Evolutionary conservation across 768 basidiomycete species (phyloP).

Genomic region (Podaxis sp.): DNA sequence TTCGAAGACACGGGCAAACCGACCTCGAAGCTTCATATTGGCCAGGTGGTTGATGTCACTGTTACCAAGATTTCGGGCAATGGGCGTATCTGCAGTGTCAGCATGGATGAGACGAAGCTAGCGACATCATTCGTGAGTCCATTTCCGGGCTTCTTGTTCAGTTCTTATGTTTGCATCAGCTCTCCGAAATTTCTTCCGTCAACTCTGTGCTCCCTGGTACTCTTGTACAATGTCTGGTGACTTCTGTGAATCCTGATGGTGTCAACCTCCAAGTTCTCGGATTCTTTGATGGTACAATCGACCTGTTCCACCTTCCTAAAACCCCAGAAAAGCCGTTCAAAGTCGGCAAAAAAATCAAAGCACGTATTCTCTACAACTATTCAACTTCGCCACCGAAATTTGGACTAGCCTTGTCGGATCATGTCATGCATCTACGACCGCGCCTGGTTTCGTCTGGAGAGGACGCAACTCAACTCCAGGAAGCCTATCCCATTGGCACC

Average conservation of each 20-base stretch:
- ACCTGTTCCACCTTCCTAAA: conserved; percentile 67
- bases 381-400: conserved; percentile 76
- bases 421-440: conserved; percentile 55
- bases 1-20: conserved; percentile 58
- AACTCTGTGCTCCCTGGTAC: conserved; percentile 83
- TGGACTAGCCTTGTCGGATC: conserved; percentile 70
- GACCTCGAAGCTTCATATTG: conserved; percentile 42
- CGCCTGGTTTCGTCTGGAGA: conserved; percentile 27
- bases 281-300: conserved; percentile 88
- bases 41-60: conserved; percentile 63
- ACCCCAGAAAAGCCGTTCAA: conserved; percentile 43
- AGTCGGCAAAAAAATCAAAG: conserved; percentile 74
- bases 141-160: neutral
- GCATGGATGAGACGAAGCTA: conserved; percentile 44
- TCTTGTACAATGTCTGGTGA: conserved; percentile 79
- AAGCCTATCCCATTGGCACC: conserved; percentile 70
- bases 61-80: conserved; percentile 69
- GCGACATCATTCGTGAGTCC: conserved; percentile 51
- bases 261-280: conserved; percentile 87
- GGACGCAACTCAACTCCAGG: conserved; percentile 32
- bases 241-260: conserved; percentile 66
- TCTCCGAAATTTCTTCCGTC: conserved; percentile 75
- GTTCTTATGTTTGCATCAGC: conserved; percentile 28
- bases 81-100: conserved; percentile 74
- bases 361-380: conserved; percentile 80